Evolutionary conservation across 2,329 filamentous ascomycete species (phyloP).

Genomic region (Trichothecium sympodiale): DNA sequence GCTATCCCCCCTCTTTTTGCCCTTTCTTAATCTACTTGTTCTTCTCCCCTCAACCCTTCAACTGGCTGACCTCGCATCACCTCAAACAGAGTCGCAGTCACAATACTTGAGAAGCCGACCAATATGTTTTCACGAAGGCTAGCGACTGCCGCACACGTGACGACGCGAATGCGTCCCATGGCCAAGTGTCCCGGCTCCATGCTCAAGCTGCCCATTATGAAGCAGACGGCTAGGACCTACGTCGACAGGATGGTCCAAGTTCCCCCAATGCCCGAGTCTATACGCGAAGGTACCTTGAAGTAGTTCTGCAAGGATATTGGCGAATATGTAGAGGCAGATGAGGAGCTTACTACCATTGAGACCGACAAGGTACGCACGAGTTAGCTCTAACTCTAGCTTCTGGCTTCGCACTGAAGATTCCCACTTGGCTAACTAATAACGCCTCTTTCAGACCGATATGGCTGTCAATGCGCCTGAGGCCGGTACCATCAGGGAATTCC

Average conservation of each 20-base stretch:
- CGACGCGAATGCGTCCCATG: slow-evolving; percentile 26
- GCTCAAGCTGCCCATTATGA: slow-evolving; percentile 35
- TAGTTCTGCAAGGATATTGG: slow-evolving; percentile 89
- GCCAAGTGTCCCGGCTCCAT: slow-evolving; percentile 13
- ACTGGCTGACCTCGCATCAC: too few relatives aligned
- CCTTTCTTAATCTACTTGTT: too few relatives aligned
- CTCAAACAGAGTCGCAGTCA: too few relatives aligned
- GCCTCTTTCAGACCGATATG: slow-evolving; percentile 69
- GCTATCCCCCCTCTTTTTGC: too few relatives aligned
- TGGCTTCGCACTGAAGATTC: too few relatives aligned
- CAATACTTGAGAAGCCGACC: slow-evolving; percentile 8
- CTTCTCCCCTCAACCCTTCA: too few relatives aligned
- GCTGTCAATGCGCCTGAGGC: slow-evolving; percentile 89
- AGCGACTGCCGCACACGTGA: slow-evolving; percentile 29
- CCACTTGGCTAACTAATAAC: neutral
- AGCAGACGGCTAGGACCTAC: slow-evolving; percentile 48
- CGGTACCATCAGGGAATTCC: slow-evolving; percentile 82
- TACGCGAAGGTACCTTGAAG: slow-evolving; percentile 93
- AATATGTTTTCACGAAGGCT: slow-evolving; percentile 33
- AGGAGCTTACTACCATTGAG: slow-evolving; percentile 97
- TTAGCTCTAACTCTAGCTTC: too few relatives aligned
- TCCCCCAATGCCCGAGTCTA: slow-evolving; percentile 96
- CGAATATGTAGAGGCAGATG: slow-evolving; percentile 88
- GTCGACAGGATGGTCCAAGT: slow-evolving; percentile 87
- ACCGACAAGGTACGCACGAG: slow-evolving; percentile 66